Percentiles rank a stretch among this genome's conserved stretches.
Evolutionary conservation across 176 grass and related monocot genomes (phyloP).

Genomic region (Olyra latifolia): DNA sequence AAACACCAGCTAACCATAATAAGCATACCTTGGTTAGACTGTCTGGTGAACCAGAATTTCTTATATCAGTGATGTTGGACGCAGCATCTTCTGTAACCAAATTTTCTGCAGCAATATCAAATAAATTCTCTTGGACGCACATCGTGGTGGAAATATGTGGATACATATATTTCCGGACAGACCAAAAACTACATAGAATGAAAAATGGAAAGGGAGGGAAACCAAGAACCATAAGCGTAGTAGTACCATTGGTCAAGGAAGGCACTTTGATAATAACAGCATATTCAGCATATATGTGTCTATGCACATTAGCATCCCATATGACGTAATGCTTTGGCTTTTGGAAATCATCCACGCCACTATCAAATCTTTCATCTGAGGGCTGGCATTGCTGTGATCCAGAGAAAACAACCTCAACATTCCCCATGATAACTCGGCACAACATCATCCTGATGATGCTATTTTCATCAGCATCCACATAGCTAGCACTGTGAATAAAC

Average conservation of each 20-base stretch:
- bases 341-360: slow-evolving; percentile 68
- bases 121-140: background rate
- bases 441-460: slow-evolving; percentile 70
- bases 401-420: slow-evolving; percentile 56
- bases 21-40: slow-evolving; percentile 52
- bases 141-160: too few species aligned
- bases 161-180: too few species aligned
- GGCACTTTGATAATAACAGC: slow-evolving; percentile 61
- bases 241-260: slow-evolving; percentile 53
- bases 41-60: slow-evolving; percentile 47
- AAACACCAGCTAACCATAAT: slow-evolving; percentile 1
- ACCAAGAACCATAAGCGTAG: background rate
- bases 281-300: slow-evolving; percentile 73
- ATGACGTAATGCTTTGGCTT: slow-evolving; percentile 74
- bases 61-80: slow-evolving; percentile 40
- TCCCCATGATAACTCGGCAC: slow-evolving; percentile 88
- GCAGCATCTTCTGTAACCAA: slow-evolving; percentile 41
- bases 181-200: background rate
- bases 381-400: slow-evolving; percentile 78
- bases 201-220: slow-evolving; percentile 17
- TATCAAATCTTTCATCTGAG: slow-evolving; percentile 62
- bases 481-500: slow-evolving; percentile 47
- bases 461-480: slow-evolving; percentile 62
- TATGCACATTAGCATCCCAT: slow-evolving; percentile 68
- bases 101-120: slow-evolving; percentile 41